Evolutionary conservation across 2,329 filamentous ascomycete genomes (phyloP), one percentile per base, ranked within the genome.

Genomic region (Beauveria rudraprayagi): DNA sequence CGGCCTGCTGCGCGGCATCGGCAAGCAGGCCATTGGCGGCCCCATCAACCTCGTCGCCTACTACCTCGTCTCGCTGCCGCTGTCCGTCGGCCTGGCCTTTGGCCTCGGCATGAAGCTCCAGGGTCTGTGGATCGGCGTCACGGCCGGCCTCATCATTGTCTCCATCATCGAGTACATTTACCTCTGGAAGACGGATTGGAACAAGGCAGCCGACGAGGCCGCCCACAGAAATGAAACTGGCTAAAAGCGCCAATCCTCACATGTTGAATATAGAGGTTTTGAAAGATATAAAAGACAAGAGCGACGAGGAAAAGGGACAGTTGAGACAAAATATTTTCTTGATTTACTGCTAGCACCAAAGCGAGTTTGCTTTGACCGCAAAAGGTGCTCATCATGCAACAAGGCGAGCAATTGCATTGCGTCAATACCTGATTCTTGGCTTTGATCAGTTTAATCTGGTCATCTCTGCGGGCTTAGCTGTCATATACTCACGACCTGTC

Each of bases 1-100:
- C 69, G 93, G 92, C 30, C 80, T 97, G 44, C 80, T 97, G 30
- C 83, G 94, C 47, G 93, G 93, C 14, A 83, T 97, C 17, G 94
- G 94, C 3, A 85, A 90, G 62, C 93, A 97, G 73, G 87, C 91
- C 65, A 86, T 97, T 61, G 93, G 93, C 14, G 92, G 93, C 0
- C 96, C 93, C 67, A 87, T 92, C 8, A 95, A 94, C 69, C 76
- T 97, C 2, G 84, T 91, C 55, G 87, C 88, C 24, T 97, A 97
- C 76, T 99, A 97, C 73, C 77, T 83, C 19, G 81, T 97, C 28
- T 93, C 91, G 0, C 80, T 97, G 73, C 93, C 94, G 0, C 84
- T 96, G 40, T 91, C 88, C 44, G 88, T 97, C 66, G 84, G 83
- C 5, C 84, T 89, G 0, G 89, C 87, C 0, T 96, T 97, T 71